Evolutionary conservation across 2,329 filamentous ascomycete genomes (phyloP), one percentile per base, ranked within the genome.

Genomic region (Juglanconis sp.): DNA sequence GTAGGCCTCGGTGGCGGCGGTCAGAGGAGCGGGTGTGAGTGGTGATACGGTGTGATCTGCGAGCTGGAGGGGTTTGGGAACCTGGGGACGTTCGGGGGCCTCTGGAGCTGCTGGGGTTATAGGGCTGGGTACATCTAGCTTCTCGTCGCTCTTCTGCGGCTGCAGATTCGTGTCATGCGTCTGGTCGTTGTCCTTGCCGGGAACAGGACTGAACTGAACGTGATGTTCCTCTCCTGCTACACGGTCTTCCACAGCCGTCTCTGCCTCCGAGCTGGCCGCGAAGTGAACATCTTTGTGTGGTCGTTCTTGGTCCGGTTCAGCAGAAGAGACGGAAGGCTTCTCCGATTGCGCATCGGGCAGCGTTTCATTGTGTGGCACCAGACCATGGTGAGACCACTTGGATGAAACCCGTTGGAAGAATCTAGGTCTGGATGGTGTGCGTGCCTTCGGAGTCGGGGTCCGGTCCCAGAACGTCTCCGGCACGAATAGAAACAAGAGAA

Each of bases 401-500:
- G 79, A 82, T 0, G 82, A 84, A 24, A 77, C 69, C 5, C 81
- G 74, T 30, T 75, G 78, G 59, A 83, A 76, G 56, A 84, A 73
- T n/a, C 53, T 59, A 4, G 60, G 71, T 60, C 73, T 77, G 6
- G 71, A 70, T 3, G 48, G 52, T 46, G 73, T 74, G 24, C 73
- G 70, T 3, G 74, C 70, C 50, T 67, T 72, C 1, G 75, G 74
- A 35, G 73, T 60, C 2, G 93, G 92, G 2, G 89, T 88, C 52
- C 94, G 82, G 72, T 97, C 92, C 94, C 94, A 98, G 66, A 96
- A 97, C 0, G 92, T 96, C 75, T 98, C 94, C 0, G 94, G 94
- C 0, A 96, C 91, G 67, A 96, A 96, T 61, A 97, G 80, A 71
- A 96, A 96, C 1, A 98, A 80, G 3, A 96, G 76, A 24, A 85